These are phyloP conservation scores for Ogataea parapolymorpha DNA, from an alignment of 805 yeast genomes.

Conservation along the genomic window DNA sequence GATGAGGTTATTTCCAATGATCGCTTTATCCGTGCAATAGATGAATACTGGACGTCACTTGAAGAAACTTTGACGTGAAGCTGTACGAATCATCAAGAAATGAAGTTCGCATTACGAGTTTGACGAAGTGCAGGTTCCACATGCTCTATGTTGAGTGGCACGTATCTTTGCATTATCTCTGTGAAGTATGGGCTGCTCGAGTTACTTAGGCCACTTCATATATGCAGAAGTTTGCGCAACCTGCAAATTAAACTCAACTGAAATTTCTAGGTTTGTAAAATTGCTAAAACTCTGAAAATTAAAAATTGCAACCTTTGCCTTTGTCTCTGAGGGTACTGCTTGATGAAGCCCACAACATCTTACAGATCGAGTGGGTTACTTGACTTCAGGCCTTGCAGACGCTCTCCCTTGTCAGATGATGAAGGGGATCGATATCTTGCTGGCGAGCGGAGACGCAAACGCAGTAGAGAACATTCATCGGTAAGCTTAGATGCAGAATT, in stretches of 20 bases:
- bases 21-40: slow-evolving; percentile 54
- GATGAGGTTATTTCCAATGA: slow-evolving; percentile 53
- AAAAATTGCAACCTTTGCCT: background rate
- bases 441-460: slow-evolving; percentile 5
- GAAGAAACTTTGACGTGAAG: slow-evolving; percentile 21
- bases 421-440: slow-evolving; percentile 16
- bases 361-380: slow-evolving; percentile 6
- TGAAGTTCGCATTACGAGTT: no score
- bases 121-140: no score
- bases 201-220: background rate
- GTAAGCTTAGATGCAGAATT: background rate
- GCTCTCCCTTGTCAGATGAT: slow-evolving; percentile 30
- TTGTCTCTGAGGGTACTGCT: no score
- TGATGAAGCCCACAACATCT: slow-evolving; percentile 4
- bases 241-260: background rate
- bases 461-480: background rate
- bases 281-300: background rate
- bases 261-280: background rate
- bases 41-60: slow-evolving; percentile 36
- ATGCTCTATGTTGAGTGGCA: background rate
- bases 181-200: background rate
- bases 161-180: background rate
- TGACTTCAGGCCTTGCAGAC: slow-evolving; percentile 25
- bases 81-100: no score
- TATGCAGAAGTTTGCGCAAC: background rate